phyloP scores from a whole-genome alignment of 805 yeast genomes.

The Nakazawaea pomicola region DNA sequence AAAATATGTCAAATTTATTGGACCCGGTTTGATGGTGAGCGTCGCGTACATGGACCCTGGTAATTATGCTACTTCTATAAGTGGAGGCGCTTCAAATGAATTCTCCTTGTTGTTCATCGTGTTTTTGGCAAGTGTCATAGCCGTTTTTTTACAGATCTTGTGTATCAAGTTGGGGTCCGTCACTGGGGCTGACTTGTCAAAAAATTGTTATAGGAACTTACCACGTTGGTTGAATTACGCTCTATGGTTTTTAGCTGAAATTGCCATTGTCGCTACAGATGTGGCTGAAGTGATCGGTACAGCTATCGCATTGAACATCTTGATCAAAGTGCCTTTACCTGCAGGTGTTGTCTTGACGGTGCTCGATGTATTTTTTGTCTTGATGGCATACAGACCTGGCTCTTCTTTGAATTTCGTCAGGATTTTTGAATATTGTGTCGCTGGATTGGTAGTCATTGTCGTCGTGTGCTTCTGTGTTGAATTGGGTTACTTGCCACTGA shows the following conservation, averaged over 20 bases:
- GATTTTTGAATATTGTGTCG: constrained; percentile 38
- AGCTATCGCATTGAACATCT: constrained; percentile 44
- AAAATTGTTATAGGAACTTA: constrained; percentile 35
- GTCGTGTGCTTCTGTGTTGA: constrained; percentile 42
- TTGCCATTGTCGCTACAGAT: constrained; percentile 47
- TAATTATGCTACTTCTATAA: constrained; percentile 43
- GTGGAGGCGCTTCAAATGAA: constrained; percentile 41
- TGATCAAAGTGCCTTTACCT: constrained; percentile 39
- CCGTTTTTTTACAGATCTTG: constrained; percentile 39
- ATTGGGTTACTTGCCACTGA: constrained; percentile 30
- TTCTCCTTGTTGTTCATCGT: constrained; percentile 39
- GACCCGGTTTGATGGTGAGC: constrained; percentile 44
- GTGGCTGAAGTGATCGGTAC: constrained; percentile 50
- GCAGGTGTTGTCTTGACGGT: constrained; percentile 44
- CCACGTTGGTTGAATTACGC: constrained; percentile 34
- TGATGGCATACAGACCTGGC: constrained; percentile 42
- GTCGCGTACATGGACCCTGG: constrained; percentile 54
- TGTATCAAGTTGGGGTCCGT: constrained; percentile 44
- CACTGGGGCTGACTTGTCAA: constrained; percentile 42
- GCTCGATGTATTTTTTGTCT: constrained; percentile 39
- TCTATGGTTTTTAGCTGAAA: constrained; percentile 40
- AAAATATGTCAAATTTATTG: constrained; percentile 38
- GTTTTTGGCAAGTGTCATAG: constrained; percentile 37
- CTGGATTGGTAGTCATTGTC: constrained; percentile 35
- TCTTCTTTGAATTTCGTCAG: constrained; percentile 30